Evolutionary conservation across 163 green algal genomes (phyloP), one percentile per base, ranked within the genome.

Genomic region (Scenedesmus sp.): DNA sequence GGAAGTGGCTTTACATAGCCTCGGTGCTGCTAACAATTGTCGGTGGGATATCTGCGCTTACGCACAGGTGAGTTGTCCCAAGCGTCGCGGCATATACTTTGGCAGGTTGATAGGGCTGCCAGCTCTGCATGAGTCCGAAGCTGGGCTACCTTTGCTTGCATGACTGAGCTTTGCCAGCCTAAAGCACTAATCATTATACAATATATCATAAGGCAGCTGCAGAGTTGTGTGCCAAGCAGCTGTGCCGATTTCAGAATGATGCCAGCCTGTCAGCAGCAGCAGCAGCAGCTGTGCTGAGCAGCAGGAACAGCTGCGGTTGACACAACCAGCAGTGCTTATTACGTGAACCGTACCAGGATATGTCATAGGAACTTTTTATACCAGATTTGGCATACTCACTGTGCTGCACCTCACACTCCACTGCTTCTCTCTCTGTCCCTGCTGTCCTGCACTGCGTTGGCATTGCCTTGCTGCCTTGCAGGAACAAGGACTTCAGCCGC

Each of bases 401-500:
- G 59, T 64, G 59, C 59, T 10, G 9, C 8, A 64, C 9, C 9
- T 10, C 59, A 64, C 59, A 10, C 59, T 64, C 9, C 9, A 10
- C 59, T 64, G 9, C 9, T 15, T 64, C 59, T 64, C 59, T 64
- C 34, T 9, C 59, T 12, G 64, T 20, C 64, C 64, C 10, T 73
- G 64, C 64, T 73, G 64, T 73, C 20, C 10, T n/a, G 8, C 18
- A 4, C 55, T 54, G 59, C 62, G 5, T 46, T 74, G 8, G 3
- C 46, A 8, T 12, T 57, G 10, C 18, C 9, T 6, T 91, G 46
- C 64, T 55, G 15, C 5, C 13, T 59, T 87, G 66, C 90, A 93
- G 90, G 84, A 90, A 93, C 74, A 73, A 73, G 18, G 73, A 93
- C 26, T 93, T 93, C n/a, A 26, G 55, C 56, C 59, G 55, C 34